phyloP scores from a whole-genome alignment of 495 filamentous ascomycete genomes.

The Aspergillus hancockii region DNA sequence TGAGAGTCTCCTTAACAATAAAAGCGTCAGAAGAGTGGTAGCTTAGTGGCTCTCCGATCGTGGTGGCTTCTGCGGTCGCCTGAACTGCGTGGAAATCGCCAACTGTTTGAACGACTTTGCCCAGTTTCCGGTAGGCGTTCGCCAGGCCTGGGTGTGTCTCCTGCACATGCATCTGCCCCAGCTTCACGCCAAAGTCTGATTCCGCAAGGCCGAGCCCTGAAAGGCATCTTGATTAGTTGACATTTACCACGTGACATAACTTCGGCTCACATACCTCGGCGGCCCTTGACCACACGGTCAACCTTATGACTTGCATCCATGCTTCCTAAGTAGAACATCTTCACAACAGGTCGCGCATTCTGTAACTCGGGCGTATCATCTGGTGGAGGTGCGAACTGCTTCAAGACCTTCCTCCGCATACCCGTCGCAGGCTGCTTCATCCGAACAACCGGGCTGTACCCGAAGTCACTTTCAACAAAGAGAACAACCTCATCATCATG shows the following conservation, averaged over 20 bases:
- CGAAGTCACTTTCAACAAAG: conserved; percentile 97
- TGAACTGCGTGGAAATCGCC: conserved; percentile 98
- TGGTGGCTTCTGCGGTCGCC: conserved; percentile 94
- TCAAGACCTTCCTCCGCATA: conserved; percentile 89
- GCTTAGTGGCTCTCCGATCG: conserved; percentile 86
- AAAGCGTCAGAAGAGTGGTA: conserved; percentile 97
- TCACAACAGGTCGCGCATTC: conserved; percentile 84
- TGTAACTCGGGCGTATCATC: conserved; percentile 96
- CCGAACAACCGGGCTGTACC: conserved; percentile 92
- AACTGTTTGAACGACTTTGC: conserved; percentile 85
- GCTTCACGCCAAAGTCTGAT: conserved; percentile 87
- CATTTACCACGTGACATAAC: neutral
- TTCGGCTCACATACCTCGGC: conserved; percentile 68
- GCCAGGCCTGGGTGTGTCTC: conserved; percentile 86
- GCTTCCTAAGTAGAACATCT: conserved; percentile 90
- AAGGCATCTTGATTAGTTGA: neutral
- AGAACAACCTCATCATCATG: conserved; percentile 95
- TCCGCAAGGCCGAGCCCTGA: conserved; percentile 88
- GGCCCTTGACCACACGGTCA: conserved; percentile 87
- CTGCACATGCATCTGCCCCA: conserved; percentile 80
- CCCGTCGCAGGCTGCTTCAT: conserved; percentile 98
- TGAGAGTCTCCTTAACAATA: conserved; percentile 98
- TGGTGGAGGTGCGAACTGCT: conserved; percentile 97
- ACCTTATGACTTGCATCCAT: conserved; percentile 97
- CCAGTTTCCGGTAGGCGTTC: conserved; percentile 91